Percentiles rank a stretch among this genome's conserved stretches.
Conservation (phyloP, 163 green algal species). For the Dunaliella salina region DNA sequence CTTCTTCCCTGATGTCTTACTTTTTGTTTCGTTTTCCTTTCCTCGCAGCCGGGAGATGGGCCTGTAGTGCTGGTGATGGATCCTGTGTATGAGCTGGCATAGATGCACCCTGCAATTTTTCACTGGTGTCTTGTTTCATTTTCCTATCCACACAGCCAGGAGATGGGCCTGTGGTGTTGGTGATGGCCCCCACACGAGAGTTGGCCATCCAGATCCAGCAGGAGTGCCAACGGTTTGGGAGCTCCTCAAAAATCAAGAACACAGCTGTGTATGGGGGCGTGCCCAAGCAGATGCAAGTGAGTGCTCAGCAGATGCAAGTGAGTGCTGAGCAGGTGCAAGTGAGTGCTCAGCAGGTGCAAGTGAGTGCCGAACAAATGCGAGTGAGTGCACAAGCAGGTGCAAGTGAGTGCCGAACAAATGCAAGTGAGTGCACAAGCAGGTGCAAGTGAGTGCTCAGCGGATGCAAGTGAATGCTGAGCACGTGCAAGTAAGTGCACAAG, state of each 20-base stretch:
- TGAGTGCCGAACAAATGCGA: too few species aligned
- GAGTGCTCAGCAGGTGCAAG: too few species aligned
- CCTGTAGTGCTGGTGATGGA: constrained; percentile 87
- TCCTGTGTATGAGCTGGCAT: too few species aligned
- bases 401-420: constrained; percentile 74
- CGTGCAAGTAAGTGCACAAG: constrained; percentile 74
- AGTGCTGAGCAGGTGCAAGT: too few species aligned
- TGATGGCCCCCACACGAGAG: constrained; percentile 88
- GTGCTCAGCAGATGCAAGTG: constrained; percentile 81
- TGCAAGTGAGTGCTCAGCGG: too few species aligned
- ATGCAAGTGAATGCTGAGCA: constrained; percentile 91
- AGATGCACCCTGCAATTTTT: too few species aligned
- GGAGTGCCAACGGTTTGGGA: constrained; percentile 90
- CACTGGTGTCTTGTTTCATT: too few species aligned
- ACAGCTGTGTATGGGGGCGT: constrained; percentile 95
- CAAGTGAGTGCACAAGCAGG: too few species aligned
- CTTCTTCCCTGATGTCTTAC: too few species aligned
- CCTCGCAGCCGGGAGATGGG: constrained; percentile 53
- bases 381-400: constrained; percentile 84
- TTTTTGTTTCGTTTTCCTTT: too few species aligned
- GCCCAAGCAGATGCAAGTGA: constrained; percentile 83
- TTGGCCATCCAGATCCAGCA: constrained; percentile 94
- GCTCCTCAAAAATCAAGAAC: constrained; percentile 81
- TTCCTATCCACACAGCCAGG: constrained; percentile 62
- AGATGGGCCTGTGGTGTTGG: constrained; percentile 83